A percentile compares a stretch with the other conserved stretches of the same genome.
Conservation (phyloP, 2,329 filamentous ascomycete genomes). For the Lasiodiplodia sp. region DNA sequence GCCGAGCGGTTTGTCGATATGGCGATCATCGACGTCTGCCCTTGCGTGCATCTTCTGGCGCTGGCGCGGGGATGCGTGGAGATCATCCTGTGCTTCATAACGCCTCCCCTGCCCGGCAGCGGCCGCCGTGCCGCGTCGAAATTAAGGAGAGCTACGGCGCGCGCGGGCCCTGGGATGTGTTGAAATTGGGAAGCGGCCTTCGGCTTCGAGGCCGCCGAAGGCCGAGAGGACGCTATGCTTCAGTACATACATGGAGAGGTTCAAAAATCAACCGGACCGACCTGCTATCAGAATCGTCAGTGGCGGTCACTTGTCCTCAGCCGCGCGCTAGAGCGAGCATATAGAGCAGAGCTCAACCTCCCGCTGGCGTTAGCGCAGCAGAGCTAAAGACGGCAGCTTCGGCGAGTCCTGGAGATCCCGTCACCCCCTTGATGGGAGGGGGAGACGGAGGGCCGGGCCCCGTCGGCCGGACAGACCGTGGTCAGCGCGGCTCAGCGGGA, state of each 20-base stretch:
- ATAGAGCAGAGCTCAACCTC: slow-evolving; percentile 9
- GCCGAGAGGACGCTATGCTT: slow-evolving; percentile 6
- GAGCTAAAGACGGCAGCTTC: slow-evolving; percentile 3
- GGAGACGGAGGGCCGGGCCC: slow-evolving; percentile 8
- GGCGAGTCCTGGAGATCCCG: slow-evolving; percentile 14
- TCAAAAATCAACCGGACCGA: slow-evolving; percentile 26
- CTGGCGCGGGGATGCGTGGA: slow-evolving; percentile 22
- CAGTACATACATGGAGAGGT: slow-evolving; percentile 4
- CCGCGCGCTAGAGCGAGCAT: slow-evolving; percentile 15
- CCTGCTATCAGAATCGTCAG: slow-evolving; percentile 19
- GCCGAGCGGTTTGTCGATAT: slow-evolving; percentile 14
- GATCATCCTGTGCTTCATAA: slow-evolving; percentile 7
- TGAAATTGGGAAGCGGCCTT: slow-evolving; percentile 16
- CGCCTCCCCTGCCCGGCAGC: slow-evolving; percentile 9
- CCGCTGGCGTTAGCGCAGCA: slow-evolving; percentile 10
- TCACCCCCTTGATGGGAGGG: slow-evolving; percentile 1
- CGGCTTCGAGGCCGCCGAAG: slow-evolving; percentile 14
- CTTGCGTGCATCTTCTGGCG: slow-evolving; percentile 20
- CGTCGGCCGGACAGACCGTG: neutral
- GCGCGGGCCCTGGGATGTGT: slow-evolving; percentile 9
- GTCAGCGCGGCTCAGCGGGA: slow-evolving; percentile 8
- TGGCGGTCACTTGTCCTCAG: slow-evolving; percentile 21
- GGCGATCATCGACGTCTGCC: slow-evolving; percentile 22
- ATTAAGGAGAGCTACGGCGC: slow-evolving; percentile 22
- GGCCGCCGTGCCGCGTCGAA: slow-evolving; percentile 14